These are phyloP conservation scores for Niebla homalea DNA, from an alignment of 495 filamentous ascomycete species.

Conservation along the genomic window DNA sequence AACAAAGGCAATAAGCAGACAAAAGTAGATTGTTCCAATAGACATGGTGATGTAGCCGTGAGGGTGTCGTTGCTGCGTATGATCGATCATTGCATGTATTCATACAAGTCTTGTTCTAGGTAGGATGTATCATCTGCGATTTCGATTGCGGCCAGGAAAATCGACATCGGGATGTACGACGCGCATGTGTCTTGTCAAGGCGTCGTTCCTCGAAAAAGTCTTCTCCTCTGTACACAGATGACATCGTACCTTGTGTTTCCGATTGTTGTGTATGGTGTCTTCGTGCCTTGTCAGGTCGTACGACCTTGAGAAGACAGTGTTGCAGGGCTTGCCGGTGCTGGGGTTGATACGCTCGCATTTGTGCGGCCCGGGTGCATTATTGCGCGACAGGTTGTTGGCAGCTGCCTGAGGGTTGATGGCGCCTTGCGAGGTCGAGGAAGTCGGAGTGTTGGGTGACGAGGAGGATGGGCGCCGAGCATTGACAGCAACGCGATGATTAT, in stretches of 20 bases:
- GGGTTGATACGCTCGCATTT: constrained; percentile 88
- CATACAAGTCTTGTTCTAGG: no score
- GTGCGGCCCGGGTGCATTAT: constrained; percentile 79
- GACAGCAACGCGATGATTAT: constrained; percentile 59
- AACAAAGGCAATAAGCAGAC: no score
- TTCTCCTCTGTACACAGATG: constrained; percentile 94
- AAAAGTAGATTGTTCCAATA: no score
- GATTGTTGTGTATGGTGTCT: constrained; percentile 91
- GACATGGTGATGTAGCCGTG: no score
- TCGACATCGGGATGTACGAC: constrained; percentile 81
- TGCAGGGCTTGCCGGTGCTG: constrained; percentile 91
- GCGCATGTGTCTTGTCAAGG: constrained; percentile 79
- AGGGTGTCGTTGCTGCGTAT: no score
- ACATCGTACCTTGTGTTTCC: constrained; percentile 92
- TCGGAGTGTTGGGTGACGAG: constrained; percentile 21
- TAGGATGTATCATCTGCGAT: no score
- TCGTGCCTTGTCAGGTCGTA: constrained; percentile 97
- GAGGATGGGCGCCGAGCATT: constrained; percentile 14
- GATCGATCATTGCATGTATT: no score
- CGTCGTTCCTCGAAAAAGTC: constrained; percentile 88
- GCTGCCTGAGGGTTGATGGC: constrained; percentile 30
- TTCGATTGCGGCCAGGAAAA: constrained; percentile 31
- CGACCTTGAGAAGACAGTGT: constrained; percentile 88
- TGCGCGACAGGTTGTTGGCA: constrained; percentile 32
- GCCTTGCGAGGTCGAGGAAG: constrained; percentile 29